These are phyloP conservation scores for Geotrichum siamense DNA, from an alignment of 1,139 yeast species.

Conservation along the genomic window DNA sequence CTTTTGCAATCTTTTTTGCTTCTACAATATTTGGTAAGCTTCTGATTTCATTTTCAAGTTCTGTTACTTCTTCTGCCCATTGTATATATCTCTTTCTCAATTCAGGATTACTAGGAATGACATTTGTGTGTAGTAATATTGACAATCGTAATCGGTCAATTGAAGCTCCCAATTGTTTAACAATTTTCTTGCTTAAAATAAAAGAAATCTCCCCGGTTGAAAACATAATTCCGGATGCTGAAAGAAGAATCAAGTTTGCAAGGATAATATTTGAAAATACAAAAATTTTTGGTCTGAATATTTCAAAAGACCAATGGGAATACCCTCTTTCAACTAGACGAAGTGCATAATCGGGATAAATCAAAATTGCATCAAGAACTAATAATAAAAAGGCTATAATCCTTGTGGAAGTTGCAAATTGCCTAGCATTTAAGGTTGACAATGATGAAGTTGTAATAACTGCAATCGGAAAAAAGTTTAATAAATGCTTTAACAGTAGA, in stretches of 20 bases:
- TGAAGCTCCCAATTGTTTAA: conserved; percentile 4
- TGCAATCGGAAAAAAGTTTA: conserved; percentile 21
- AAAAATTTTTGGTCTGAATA: neutral
- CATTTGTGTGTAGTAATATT: conserved; percentile 15
- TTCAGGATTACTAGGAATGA: conserved; percentile 11
- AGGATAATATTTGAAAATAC: conserved; percentile 14
- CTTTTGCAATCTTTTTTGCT: conserved; percentile 16
- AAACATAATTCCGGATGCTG: conserved; percentile 24
- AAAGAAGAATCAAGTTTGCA: conserved; percentile 20
- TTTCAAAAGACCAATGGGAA: neutral
- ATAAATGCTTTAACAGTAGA: conserved; percentile 22
- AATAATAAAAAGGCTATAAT: conserved; percentile 11
- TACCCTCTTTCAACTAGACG: neutral
- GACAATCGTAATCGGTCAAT: conserved; percentile 14
- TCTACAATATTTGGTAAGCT: conserved; percentile 8
- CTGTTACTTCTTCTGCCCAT: conserved; percentile 12
- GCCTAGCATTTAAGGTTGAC: conserved; percentile 17
- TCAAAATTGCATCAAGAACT: conserved; percentile 15
- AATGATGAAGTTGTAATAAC: conserved; percentile 20
- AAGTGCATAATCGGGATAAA: neutral
- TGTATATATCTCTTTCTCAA: conserved; percentile 10
- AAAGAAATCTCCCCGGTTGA: conserved; percentile 16
- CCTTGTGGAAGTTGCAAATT: conserved; percentile 20
- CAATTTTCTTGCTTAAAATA: conserved; percentile 6
- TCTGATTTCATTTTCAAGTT: neutral